Conservation (phyloP, 2,329 filamentous ascomycete species). For the Camillea tinctor region DNA sequence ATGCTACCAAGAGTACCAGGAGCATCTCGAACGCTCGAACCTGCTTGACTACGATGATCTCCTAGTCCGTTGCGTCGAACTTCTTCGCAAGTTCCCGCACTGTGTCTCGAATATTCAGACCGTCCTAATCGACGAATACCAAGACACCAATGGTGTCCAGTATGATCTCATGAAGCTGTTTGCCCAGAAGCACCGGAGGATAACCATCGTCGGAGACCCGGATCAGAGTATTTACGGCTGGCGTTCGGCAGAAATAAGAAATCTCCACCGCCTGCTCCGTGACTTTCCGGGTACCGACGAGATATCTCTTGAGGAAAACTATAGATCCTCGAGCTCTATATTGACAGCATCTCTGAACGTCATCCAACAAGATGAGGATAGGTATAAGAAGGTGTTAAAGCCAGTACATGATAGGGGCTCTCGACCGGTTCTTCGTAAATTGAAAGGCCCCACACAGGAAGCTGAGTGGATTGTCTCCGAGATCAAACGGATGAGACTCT, state of each 20-base stretch:
- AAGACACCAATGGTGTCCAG: constrained; percentile 94
- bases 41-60: constrained; percentile 94
- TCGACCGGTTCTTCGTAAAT: constrained; percentile 73
- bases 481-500: constrained; percentile 65
- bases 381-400: constrained; percentile 76
- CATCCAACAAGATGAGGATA: constrained; percentile 82
- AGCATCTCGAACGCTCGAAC: constrained; percentile 71
- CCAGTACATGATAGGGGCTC: constrained; percentile 80
- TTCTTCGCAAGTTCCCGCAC: constrained; percentile 69
- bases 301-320: constrained; percentile 89
- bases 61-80: constrained; percentile 75
- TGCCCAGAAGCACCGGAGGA: constrained; percentile 68
- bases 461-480: constrained; percentile 88
- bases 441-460: constrained; percentile 70
- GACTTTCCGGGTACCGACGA: constrained; percentile 78
- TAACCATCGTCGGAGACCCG: constrained; percentile 93
- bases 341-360: constrained; percentile 76
- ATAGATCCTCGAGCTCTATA: constrained; percentile 85
- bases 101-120: constrained; percentile 89
- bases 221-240: constrained; percentile 99
- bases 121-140: constrained; percentile 94
- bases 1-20: constrained; percentile 75
- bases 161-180: constrained; percentile 92
- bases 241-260: constrained; percentile 87
- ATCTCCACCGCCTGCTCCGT: constrained; percentile 73